Conservation (phyloP, 2,329 filamentous ascomycete species). For the Westerdykella sp. region DNA sequence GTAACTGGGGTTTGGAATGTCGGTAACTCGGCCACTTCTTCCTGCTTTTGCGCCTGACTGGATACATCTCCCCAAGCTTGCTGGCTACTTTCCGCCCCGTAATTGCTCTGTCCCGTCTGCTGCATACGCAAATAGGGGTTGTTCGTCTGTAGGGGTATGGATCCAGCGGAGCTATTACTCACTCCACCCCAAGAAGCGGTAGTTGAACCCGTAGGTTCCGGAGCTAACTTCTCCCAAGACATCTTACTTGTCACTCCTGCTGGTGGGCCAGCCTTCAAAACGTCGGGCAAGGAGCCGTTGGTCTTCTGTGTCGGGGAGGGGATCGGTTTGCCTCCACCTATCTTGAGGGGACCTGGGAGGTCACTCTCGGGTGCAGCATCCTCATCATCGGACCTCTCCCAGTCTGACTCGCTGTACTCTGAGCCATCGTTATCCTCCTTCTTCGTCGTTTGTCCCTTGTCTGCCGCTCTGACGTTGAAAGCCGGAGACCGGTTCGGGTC, state of each 20-base stretch:
- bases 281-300: conserved; percentile 20
- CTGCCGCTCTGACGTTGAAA: conserved; percentile 34
- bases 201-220: conserved; percentile 26
- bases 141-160: conserved; percentile 36
- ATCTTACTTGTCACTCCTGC: conserved; percentile 26
- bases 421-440: conserved; percentile 22
- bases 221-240: conserved; percentile 22
- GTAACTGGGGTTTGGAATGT: conserved; percentile 37
- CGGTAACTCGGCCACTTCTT: conserved; percentile 38
- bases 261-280: conserved; percentile 28
- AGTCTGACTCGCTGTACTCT: conserved; percentile 32
- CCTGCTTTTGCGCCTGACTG: conserved; percentile 20
- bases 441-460: conserved; percentile 16
- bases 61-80: conserved; percentile 36
- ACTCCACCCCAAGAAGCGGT: conserved; percentile 22
- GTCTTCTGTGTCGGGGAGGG: conserved; percentile 10
- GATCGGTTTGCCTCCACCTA: conserved; percentile 27
- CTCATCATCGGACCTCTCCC: conserved; percentile 34
- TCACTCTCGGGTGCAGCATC: conserved; percentile 22
- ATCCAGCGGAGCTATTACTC: conserved; percentile 25
- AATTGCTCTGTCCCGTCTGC: conserved; percentile 30
- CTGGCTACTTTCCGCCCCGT: conserved; percentile 33
- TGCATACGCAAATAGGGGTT: conserved; percentile 42
- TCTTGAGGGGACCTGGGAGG: conserved; percentile 32
- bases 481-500: conserved; percentile 34